phyloP scores from a whole-genome alignment of 2,329 filamentous ascomycete species.

The Teratosphaeria zuluensis region DNA sequence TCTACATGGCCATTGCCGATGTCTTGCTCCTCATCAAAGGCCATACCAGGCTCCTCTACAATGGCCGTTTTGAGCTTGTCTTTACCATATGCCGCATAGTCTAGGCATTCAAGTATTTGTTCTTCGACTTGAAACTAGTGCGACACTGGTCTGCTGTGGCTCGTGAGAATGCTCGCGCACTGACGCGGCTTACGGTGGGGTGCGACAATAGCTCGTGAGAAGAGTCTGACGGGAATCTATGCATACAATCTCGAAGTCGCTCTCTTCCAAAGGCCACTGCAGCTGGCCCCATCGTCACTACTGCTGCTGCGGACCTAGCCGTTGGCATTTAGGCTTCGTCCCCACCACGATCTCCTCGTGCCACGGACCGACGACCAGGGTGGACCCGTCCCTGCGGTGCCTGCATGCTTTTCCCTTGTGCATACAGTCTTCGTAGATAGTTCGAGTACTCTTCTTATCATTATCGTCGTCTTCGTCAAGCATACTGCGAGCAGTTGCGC shows the following conservation, averaged over 20 bases:
- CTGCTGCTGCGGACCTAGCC: background rate
- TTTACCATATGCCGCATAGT: background rate
- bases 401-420: background rate
- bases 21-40: slow-evolving; percentile 1
- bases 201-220: background rate
- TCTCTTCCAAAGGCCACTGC: background rate
- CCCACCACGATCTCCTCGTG: background rate
- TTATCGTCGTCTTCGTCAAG: background rate
- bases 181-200: background rate
- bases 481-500: too few relatives aligned
- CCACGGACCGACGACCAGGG: background rate
- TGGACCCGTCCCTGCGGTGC: background rate
- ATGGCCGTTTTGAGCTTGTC: background rate
- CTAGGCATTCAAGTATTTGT: background rate
- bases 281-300: background rate
- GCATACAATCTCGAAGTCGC: background rate
- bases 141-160: background rate
- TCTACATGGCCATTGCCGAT: background rate
- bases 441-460: background rate
- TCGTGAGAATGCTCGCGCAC: background rate
- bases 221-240: background rate
- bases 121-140: background rate
- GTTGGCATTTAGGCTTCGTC: background rate
- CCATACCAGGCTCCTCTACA: background rate
- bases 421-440: background rate